Base-by-base conservation (phyloP, 495 filamentous ascomycete species). In the Cairneyella variabilis region DNA sequence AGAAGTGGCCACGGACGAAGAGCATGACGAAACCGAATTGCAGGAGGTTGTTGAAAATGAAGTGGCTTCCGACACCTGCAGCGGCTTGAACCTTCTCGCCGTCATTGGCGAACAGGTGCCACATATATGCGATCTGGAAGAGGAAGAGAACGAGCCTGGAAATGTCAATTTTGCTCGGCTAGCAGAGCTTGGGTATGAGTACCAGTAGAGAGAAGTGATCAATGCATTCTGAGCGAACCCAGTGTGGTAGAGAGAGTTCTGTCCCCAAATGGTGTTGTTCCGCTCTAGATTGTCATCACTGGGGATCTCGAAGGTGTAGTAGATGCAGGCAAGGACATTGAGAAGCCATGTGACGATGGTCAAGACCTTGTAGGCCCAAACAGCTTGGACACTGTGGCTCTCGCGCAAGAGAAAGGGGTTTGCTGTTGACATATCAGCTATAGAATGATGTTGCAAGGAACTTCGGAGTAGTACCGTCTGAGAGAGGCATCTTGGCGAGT, bases 41-140 rank as follows among this genome's bases (percentile, higher is more conserved):
- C 43, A 95, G 78, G 11, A 96, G 67, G 71, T 95, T 95, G 75
- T 85, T 84, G 60, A 88, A 53, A 64, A 93, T 91, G 69, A 91
- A 95, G 71, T 95, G 88, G 54, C 80, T 77, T 53, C 86, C 89
- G 11, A 92, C 83, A 39, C 85, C 79, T 56, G 84, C 86, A 25
- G 91, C 87, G n/a, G 80, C 71, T 34, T 78, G 77, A 53, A 88
- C 82, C 5, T 76, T 60, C 17, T 74, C 74, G 20, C 72, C 62
- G 49, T 85, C 76, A 50, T 74, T 72, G 25, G 77, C 79, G 77
- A 89, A 95, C 46, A 96, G 80, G 57, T 88, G 80, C 64, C 76
- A 82, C 57, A 88, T 69, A 65, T 95, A 96, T 59, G 74, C 81
- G 47, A 85, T 65, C 62, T 96, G 91, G 38, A 86, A 72, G 52